Conservation (phyloP, 345 rosid species). For the Syzygium aqueum region DNA sequence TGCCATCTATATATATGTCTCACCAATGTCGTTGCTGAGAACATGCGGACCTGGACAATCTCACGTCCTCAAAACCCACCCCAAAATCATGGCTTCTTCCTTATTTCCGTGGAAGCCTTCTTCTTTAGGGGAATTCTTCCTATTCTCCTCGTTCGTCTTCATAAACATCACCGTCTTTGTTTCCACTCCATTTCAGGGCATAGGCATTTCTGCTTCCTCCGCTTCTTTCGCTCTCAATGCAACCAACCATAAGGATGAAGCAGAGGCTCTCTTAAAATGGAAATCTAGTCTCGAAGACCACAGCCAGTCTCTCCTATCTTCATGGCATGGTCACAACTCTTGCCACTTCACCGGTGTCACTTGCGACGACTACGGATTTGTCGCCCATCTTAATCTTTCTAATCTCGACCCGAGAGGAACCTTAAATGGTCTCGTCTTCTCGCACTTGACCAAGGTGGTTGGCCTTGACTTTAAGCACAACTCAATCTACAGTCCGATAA, state of each 20-base stretch:
- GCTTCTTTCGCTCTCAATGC: background rate
- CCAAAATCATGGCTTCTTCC: background rate
- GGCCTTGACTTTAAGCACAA: background rate
- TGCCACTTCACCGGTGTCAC: background rate
- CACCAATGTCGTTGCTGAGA: no score
- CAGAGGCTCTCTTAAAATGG: background rate
- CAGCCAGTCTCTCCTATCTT: background rate
- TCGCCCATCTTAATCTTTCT: background rate
- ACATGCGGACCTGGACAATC: no score
- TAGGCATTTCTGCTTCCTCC: background rate
- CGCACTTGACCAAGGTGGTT: background rate
- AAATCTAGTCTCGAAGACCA: background rate
- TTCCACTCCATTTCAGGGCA: background rate
- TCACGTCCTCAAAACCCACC: background rate
- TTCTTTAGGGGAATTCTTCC: background rate
- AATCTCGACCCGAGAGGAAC: background rate
- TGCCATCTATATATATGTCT: no score
- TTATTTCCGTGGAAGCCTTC: background rate
- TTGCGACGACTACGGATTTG: accelerated
- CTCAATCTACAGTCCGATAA: background rate
- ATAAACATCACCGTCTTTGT: background rate
- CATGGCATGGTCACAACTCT: background rate
- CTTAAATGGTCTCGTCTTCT: background rate
- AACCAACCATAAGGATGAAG: background rate
- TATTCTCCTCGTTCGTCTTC: background rate